phyloP scores from a whole-genome alignment of 495 filamentous ascomycete species.

The Cercophora sp. region DNA sequence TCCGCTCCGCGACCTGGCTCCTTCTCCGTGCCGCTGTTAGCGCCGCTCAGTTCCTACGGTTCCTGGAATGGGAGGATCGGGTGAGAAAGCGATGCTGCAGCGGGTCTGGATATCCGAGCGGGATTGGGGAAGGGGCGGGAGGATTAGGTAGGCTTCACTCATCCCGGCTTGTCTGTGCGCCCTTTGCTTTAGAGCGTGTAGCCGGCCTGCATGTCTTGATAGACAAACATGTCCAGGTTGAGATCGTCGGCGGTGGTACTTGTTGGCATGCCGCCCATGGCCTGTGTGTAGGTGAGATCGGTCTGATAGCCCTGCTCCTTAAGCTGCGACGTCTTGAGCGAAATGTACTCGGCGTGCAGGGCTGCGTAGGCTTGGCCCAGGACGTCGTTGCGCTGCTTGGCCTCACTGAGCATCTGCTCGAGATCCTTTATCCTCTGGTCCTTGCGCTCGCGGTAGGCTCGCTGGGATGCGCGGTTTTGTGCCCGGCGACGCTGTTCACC shows the following conservation, averaged over 20 bases:
- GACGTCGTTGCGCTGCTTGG: slow-evolving; percentile 41
- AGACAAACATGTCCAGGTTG: slow-evolving; percentile 28
- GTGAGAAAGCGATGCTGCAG: too few relatives aligned
- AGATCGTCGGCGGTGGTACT: slow-evolving; percentile 17
- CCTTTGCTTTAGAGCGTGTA: slow-evolving; percentile 20
- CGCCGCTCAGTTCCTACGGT: too few relatives aligned
- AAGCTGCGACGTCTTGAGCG: slow-evolving; percentile 31
- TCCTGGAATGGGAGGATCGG: too few relatives aligned
- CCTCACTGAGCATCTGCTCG: slow-evolving; percentile 65
- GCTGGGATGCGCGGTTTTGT: slow-evolving; percentile 61
- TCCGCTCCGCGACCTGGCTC: too few relatives aligned
- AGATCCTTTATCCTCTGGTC: slow-evolving; percentile 78
- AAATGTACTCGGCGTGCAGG: slow-evolving; percentile 39
- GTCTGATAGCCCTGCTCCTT: slow-evolving; percentile 22
- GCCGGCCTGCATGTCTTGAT: slow-evolving; percentile 22
- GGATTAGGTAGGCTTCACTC: too few relatives aligned
- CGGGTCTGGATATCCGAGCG: too few relatives aligned
- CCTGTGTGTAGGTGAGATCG: slow-evolving; percentile 17
- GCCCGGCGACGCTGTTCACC: slow-evolving; percentile 48
- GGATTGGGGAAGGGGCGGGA: too few relatives aligned
- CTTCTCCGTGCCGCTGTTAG: too few relatives aligned
- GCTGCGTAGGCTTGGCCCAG: slow-evolving; percentile 39
- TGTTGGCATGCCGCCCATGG: slow-evolving; percentile 21
- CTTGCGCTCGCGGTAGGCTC: slow-evolving; percentile 81
- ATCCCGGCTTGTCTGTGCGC: not conserved